A percentile compares a stretch with the other conserved stretches of the same genome.
Conservation (phyloP, 441 rosid genomes). For the Mallotus japonicus region DNA sequence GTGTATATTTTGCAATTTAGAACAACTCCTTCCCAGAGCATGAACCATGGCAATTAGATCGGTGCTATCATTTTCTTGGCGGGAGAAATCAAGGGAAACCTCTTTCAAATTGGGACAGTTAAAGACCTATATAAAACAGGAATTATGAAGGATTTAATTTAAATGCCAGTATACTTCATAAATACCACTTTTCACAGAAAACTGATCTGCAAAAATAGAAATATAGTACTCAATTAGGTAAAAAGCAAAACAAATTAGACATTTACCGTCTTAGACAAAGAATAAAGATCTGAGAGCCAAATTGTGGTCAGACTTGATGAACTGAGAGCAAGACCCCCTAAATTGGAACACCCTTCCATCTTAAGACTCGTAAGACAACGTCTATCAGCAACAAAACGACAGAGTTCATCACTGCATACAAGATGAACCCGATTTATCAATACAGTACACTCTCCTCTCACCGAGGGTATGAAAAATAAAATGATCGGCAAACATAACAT, state of each 20-base stretch:
- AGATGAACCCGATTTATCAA: conserved; percentile 17
- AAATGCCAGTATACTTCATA: not conserved
- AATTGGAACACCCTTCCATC: conserved; percentile 92
- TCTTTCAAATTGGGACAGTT: conserved; percentile 83
- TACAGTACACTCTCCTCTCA: not conserved
- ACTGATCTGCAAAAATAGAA: not conserved
- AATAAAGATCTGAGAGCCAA: conserved; percentile 83
- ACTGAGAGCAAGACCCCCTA: conserved; percentile 71
- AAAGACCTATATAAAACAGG: conserved; percentile 43
- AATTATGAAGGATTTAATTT: conserved; percentile 9
- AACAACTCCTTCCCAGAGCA: conserved; percentile 70
- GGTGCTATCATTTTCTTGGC: conserved; percentile 69
- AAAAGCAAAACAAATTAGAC: not conserved
- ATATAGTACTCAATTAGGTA: not conserved
- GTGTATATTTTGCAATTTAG: conserved; percentile 74
- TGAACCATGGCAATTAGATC: conserved; percentile 65
- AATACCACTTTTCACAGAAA: not conserved
- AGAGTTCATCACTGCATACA: conserved; percentile 68
- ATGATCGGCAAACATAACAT: too few species aligned
- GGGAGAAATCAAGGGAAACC: conserved; percentile 76
- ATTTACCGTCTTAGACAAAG: conserved; percentile 80
- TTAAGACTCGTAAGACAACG: conserved; percentile 75
- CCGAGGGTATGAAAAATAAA: too few species aligned
- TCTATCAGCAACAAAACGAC: conserved; percentile 91
- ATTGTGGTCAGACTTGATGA: conserved; percentile 78